Conservation (phyloP, 306 rosid genomes). For the Fagus crenata region DNA sequence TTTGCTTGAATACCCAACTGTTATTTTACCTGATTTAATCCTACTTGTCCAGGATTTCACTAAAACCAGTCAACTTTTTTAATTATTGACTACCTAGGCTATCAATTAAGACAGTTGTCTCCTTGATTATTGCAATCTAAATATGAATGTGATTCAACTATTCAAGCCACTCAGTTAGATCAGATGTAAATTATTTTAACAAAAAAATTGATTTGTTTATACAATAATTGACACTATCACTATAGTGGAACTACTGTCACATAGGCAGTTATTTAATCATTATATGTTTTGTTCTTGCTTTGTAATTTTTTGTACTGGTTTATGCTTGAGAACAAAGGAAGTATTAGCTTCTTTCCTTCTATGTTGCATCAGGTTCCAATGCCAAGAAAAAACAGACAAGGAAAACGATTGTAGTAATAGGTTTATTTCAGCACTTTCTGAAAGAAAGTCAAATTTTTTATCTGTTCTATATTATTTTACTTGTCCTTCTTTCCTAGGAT, state of each 20-base stretch:
- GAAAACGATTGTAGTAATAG: not conserved
- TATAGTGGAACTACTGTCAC: not conserved
- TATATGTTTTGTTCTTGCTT: not conserved
- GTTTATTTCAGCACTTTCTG: not conserved
- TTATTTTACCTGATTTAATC: not conserved
- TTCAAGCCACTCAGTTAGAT: not conserved
- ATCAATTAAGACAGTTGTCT: not conserved
- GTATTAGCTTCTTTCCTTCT: slow-evolving; percentile 23
- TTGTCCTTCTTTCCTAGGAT: not conserved
- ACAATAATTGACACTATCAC: not conserved
- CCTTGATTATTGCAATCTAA: not conserved
- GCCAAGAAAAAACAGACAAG: not conserved
- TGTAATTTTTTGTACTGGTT: not conserved
- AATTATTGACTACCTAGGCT: not conserved
- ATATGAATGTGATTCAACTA: not conserved
- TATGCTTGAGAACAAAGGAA: slow-evolving; percentile 20
- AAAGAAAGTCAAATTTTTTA: not conserved
- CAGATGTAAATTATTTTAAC: not conserved
- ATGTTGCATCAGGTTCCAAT: not conserved
- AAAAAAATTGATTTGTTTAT: not conserved
- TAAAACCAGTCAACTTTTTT: not conserved
- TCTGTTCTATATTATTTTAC: not conserved
- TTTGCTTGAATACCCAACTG: not conserved
- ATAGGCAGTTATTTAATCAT: slow-evolving; percentile 2
- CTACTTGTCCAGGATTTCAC: not conserved